Base-by-base conservation (phyloP, 352 stramenopile species). In the Blastocystis sp. region DNA sequence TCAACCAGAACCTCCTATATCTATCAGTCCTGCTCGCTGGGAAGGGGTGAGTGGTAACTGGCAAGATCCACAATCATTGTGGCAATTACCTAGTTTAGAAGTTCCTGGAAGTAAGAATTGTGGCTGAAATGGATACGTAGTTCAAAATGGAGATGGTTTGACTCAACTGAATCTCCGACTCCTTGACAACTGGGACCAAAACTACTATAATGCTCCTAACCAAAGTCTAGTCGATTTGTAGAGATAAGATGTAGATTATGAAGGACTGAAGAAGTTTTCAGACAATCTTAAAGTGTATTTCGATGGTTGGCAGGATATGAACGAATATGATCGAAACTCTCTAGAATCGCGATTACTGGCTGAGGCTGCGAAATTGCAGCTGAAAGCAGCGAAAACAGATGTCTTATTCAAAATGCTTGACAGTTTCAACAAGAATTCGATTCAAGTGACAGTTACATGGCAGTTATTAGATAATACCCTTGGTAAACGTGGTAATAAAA, bases 381-480 rank as follows among this genome's bases (percentile, higher is more conserved):
- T 77, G 19, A 73, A 77, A 58, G 77, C 77, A 30, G 77, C 77
- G n/a, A 88, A 88, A 59, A 77, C 58, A 5, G 77, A 88, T 15
- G 54, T 88, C 11, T 42, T 88, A 17, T 88, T 88, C 24, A 73
- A 77, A 48, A 77, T 88, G 77, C 37, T 88, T 19, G 77, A 88
- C 24, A 77, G 58, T 40, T 88, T 88, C 62, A 88, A 88, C 62
- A 88, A 88, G 27, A 73, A 88, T 42, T 73, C 77, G 5, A 88
- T 88, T 22, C 58, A 88, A 27, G 77, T 77, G 19, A 88, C 58
- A 42, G 44, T 78, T 17, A 79, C 53, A 9, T 88, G 77, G 77
- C 24, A 53, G 0, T 54, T 81, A 27, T 40, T 81, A 5, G 70
- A 81, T 40, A 81, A 81, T 27, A 40, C 48, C 13, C 53, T 81